phyloP scores from a whole-genome alignment of 148 eudicot species.

The Linanthus parryae region DNA sequence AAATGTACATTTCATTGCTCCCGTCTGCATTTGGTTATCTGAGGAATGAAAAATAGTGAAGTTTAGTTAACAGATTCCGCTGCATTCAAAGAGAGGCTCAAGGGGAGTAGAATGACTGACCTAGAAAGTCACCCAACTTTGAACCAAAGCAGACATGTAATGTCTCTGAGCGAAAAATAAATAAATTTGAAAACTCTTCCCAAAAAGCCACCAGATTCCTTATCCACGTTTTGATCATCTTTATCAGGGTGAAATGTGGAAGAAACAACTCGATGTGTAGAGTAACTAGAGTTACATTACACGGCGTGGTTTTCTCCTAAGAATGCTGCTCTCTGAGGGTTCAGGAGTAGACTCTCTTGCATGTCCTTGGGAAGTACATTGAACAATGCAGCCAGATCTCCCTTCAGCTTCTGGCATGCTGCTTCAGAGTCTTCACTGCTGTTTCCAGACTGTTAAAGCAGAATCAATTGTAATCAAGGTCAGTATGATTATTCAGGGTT shows the following conservation, averaged over 20 bases:
- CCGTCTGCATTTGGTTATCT: too few species aligned
- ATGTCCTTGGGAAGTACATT: slow-evolving; percentile 67
- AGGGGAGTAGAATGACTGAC: too few species aligned
- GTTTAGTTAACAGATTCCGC: too few species aligned
- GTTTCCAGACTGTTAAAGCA: slow-evolving; percentile 33
- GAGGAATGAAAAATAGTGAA: too few species aligned
- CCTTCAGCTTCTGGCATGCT: slow-evolving; percentile 57
- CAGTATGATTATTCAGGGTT: background rate
- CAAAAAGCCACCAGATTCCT: slow-evolving; percentile 8
- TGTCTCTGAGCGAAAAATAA: too few species aligned
- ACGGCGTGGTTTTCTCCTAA: slow-evolving; percentile 17
- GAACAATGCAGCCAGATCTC: slow-evolving; percentile 66
- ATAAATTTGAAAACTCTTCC: too few species aligned
- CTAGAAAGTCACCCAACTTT: too few species aligned
- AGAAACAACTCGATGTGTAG: slow-evolving; percentile 9
- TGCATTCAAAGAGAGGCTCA: too few species aligned
- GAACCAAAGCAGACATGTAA: too few species aligned
- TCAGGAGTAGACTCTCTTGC: slow-evolving; percentile 74
- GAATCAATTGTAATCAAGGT: slow-evolving; percentile 10
- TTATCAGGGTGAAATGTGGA: slow-evolving; percentile 21
- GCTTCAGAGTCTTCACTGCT: slow-evolving; percentile 31
- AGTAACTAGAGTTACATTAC: slow-evolving; percentile 6
- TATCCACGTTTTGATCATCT: slow-evolving; percentile 12
- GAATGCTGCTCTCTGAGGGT: slow-evolving; percentile 63
- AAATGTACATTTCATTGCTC: too few species aligned